phyloP scores from a whole-genome alignment of 805 yeast genomes.

The Wickerhamomyces chaumierensis region DNA sequence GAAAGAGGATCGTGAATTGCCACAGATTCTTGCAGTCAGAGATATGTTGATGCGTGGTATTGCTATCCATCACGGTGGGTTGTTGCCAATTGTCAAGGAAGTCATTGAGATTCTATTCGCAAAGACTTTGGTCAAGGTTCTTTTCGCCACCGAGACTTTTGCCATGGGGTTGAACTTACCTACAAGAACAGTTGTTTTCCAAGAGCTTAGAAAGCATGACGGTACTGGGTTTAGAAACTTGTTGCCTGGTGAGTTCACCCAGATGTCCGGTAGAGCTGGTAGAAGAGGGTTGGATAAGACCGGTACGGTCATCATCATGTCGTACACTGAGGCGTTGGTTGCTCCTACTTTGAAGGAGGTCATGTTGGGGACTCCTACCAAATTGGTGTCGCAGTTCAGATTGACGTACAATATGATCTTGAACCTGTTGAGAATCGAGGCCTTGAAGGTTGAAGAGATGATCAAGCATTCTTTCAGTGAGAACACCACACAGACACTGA shows the following conservation, averaged over 20 bases:
- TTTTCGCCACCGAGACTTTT: conserved; percentile 96
- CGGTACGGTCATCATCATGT: conserved; percentile 92
- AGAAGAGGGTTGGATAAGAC: conserved; percentile 89
- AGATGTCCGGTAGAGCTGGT: conserved; percentile 99
- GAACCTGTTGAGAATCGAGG: conserved; percentile 85
- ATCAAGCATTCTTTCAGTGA: conserved; percentile 93
- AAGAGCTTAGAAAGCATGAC: conserved; percentile 80
- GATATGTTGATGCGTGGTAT: conserved; percentile 84
- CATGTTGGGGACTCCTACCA: conserved; percentile 82
- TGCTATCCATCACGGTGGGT: conserved; percentile 93
- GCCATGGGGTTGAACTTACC: conserved; percentile 98
- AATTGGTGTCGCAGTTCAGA: conserved; percentile 83
- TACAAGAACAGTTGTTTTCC: conserved; percentile 89
- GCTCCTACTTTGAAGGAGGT: conserved; percentile 61
- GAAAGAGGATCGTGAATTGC: conserved; percentile 85
- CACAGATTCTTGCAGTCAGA: conserved; percentile 77
- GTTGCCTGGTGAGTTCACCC: conserved; percentile 94
- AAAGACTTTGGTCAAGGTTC: conserved; percentile 71
- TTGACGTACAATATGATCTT: conserved; percentile 93
- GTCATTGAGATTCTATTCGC: conserved; percentile 88
- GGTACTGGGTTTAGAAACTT: conserved; percentile 74
- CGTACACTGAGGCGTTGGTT: conserved; percentile 55
- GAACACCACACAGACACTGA: conserved; percentile 69
- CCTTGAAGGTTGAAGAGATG: conserved; percentile 95
- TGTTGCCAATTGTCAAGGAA: conserved; percentile 87